These are phyloP conservation scores for Hymenoscyphus linearis DNA, from an alignment of 2,329 filamentous ascomycete genomes.

Conservation along the genomic window DNA sequence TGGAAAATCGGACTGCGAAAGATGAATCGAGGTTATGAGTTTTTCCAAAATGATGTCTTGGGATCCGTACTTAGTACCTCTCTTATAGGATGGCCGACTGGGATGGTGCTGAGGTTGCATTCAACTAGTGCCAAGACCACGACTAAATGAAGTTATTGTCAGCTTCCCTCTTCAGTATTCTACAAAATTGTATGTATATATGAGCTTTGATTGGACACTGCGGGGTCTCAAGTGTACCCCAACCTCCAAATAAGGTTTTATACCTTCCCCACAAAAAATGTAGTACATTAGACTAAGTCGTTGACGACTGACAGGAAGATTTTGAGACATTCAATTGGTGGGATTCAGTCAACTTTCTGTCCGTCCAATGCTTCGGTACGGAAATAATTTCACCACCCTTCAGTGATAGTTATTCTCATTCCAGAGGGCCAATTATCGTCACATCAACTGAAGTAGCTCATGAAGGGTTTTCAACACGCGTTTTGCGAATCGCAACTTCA, in stretches of 20 bases:
- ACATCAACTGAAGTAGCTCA: background rate
- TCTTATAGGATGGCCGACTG: background rate
- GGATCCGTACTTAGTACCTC: background rate
- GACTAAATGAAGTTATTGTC: background rate
- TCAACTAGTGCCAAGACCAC: background rate
- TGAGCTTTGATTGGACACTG: background rate
- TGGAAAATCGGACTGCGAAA: background rate
- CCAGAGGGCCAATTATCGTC: background rate
- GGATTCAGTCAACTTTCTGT: background rate
- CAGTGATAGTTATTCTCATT: too few relatives aligned
- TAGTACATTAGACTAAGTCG: slow-evolving; percentile 3
- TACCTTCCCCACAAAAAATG: slow-evolving; percentile 9
- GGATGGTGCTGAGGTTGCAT: too few relatives aligned
- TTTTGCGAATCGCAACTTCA: background rate
- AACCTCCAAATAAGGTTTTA: background rate
- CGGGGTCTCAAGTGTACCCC: background rate
- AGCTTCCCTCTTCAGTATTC: background rate
- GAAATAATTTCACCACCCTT: background rate
- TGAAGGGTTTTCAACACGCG: background rate
- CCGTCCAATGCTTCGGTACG: background rate
- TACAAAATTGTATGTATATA: background rate
- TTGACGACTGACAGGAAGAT: background rate
- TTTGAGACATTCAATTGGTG: background rate
- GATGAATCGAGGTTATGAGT: background rate
- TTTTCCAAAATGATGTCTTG: background rate